phyloP scores from a whole-genome alignment of 257 asterid genomes.

The Parsonsia alboflavescens region DNA sequence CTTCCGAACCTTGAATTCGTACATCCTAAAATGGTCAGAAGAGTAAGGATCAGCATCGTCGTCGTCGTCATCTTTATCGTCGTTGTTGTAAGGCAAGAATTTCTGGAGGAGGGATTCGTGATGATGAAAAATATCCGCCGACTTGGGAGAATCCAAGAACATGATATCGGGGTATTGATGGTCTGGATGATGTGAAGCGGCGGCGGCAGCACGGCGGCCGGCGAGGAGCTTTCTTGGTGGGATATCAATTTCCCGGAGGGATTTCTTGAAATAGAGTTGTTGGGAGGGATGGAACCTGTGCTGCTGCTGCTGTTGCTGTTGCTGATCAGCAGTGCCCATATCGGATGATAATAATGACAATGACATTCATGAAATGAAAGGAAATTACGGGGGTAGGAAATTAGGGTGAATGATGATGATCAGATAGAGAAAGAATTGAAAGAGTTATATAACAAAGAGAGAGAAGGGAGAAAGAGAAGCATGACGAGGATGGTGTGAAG shows the following conservation, averaged over 20 bases:
- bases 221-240: conserved; percentile 67
- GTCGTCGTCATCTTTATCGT: conserved; percentile 25
- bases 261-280: conserved; percentile 61
- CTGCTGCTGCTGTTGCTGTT: conserved; percentile 20
- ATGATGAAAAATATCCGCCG: conserved; percentile 15
- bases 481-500: conserved; percentile 65
- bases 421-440: too few relatives aligned
- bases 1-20: conserved; percentile 82
- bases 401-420: neutral
- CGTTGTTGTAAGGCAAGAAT: conserved; percentile 62
- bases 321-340: conserved; percentile 59
- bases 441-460: neutral
- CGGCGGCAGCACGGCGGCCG: conserved; percentile 33
- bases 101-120: conserved; percentile 51
- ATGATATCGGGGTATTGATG: neutral
- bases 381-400: neutral
- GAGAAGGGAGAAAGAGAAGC: neutral
- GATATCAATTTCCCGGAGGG: conserved; percentile 68
- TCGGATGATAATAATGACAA: neutral
- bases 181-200: neutral
- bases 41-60: conserved; percentile 71
- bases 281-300: conserved; percentile 60
- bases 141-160: conserved; percentile 45
- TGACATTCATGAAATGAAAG: neutral
- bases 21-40: conserved; percentile 80